Percentiles rank a stretch among this genome's conserved stretches.
phyloP scores from a whole-genome alignment of 1,284 basidiomycete species.

The Naganishia cerealis region DNA sequence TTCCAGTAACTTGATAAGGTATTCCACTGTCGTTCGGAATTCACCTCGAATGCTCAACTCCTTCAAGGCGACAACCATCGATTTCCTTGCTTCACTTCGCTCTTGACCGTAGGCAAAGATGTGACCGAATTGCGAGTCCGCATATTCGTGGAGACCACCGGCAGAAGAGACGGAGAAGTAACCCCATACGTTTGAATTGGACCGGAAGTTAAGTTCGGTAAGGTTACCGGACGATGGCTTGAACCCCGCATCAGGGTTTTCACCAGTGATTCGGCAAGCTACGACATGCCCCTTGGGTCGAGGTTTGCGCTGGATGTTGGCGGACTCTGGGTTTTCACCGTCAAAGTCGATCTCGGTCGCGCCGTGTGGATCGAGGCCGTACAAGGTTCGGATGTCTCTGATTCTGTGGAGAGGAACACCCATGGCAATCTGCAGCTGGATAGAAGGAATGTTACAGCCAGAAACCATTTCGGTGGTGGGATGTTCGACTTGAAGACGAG shows the following conservation, averaged over 20 bases:
- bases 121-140: conserved; percentile 97
- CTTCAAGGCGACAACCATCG: conserved; percentile 99
- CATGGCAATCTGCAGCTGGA: conserved; percentile 97
- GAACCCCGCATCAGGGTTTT: conserved; percentile 99
- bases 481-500: conserved; percentile 98
- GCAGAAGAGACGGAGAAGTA: conserved; percentile 97
- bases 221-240: conserved; percentile 96
- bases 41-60: conserved; percentile 98
- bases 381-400: conserved; percentile 91
- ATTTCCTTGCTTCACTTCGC: conserved; percentile 91
- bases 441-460: conserved; percentile 95
- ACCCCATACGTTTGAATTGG: conserved; percentile 98
- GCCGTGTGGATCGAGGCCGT: conserved; percentile 85
- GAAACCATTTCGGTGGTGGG: conserved; percentile 99
- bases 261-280: conserved; percentile 97
- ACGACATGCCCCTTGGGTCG: conserved; percentile 97
- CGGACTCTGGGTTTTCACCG: conserved; percentile 81
- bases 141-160: conserved; percentile 97
- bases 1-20: conserved; percentile 95
- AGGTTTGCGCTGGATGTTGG: conserved; percentile 88
- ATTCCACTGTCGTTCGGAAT: conserved; percentile 98
- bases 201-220: conserved; percentile 98
- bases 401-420: conserved; percentile 95
- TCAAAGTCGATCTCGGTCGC: conserved; percentile 95
- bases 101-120: conserved; percentile 99